Conservation (phyloP, 106 monocot species). For the Amphibolis antarctica region DNA sequence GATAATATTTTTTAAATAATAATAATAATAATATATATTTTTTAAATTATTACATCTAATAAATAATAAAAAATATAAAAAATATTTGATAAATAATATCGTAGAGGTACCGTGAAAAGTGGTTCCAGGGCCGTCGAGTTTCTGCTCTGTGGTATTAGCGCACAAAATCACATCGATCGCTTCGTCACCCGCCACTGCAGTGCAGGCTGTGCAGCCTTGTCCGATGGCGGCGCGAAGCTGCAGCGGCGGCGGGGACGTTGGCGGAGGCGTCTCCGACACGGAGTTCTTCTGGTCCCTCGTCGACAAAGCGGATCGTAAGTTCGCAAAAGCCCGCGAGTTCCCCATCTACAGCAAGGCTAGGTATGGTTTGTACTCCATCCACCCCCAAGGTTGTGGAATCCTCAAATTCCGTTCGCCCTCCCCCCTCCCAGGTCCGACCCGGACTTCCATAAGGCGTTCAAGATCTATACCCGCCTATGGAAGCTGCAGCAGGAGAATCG, state of each 20-base stretch:
- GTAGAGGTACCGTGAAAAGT: too few relatives aligned
- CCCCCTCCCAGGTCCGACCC: slow-evolving; percentile 20
- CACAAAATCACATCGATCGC: background rate
- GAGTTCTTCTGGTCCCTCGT: slow-evolving; percentile 26
- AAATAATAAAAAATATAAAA: too few relatives aligned
- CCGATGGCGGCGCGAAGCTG: slow-evolving; percentile 5
- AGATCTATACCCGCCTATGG: slow-evolving; percentile 82
- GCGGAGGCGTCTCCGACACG: slow-evolving; percentile 12
- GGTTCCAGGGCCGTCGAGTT: too few relatives aligned
- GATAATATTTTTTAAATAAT: too few relatives aligned
- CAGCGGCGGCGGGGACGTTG: too few relatives aligned
- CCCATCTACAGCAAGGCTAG: slow-evolving; percentile 39
- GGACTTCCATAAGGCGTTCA: slow-evolving; percentile 75
- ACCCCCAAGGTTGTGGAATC: background rate
- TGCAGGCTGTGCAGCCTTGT: too few relatives aligned
- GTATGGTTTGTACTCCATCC: slow-evolving; percentile 7
- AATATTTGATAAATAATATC: too few relatives aligned
- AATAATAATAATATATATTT: too few relatives aligned
- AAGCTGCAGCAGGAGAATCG: slow-evolving; percentile 38
- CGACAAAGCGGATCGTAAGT: slow-evolving; percentile 21
- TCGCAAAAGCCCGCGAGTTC: slow-evolving; percentile 33
- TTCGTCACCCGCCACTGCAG: background rate
- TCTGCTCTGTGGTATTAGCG: too few relatives aligned
- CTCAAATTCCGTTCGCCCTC: background rate
- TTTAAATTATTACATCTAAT: too few relatives aligned